These are phyloP conservation scores for Nothophaeocryptopus gaeumannii DNA, from an alignment of 2,329 filamentous ascomycete species.

Conservation along the genomic window DNA sequence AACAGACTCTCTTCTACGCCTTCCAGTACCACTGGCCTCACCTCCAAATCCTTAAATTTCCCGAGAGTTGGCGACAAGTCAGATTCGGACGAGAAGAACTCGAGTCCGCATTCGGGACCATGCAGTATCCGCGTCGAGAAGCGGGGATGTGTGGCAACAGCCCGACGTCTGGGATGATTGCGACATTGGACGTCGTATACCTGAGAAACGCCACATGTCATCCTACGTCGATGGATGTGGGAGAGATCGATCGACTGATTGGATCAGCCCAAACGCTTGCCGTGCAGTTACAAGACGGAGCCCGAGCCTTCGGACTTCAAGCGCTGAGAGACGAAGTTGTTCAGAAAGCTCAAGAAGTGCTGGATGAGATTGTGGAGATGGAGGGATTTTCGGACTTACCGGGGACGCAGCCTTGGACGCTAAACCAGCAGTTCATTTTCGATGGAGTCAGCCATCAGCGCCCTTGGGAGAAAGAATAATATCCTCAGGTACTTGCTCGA, in stretches of 20 bases:
- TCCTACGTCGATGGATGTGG: not conserved
- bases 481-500: too few relatives aligned
- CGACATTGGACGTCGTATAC: too few relatives aligned
- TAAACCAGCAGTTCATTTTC: too few relatives aligned
- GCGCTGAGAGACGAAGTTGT: not conserved
- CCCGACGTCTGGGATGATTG: not conserved
- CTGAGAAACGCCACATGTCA: not conserved
- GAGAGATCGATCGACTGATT: not conserved
- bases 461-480: too few relatives aligned
- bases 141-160: too few relatives aligned
- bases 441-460: too few relatives aligned
- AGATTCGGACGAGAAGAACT: slow-evolving; percentile 1
- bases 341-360: not conserved
- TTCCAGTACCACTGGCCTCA: slow-evolving; percentile 2
- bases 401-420: too few relatives aligned
- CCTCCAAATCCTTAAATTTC: not conserved
- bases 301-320: not conserved
- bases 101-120: not conserved
- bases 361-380: not conserved
- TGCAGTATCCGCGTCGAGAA: not conserved
- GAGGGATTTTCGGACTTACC: too few relatives aligned
- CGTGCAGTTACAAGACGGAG: too few relatives aligned
- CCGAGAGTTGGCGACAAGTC: not conserved
- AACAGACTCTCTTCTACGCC: slow-evolving; percentile 2
- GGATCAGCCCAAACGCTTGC: not conserved